These are phyloP conservation scores for Rhazya stricta DNA, from an alignment of 257 asterid species.

Conservation along the genomic window DNA sequence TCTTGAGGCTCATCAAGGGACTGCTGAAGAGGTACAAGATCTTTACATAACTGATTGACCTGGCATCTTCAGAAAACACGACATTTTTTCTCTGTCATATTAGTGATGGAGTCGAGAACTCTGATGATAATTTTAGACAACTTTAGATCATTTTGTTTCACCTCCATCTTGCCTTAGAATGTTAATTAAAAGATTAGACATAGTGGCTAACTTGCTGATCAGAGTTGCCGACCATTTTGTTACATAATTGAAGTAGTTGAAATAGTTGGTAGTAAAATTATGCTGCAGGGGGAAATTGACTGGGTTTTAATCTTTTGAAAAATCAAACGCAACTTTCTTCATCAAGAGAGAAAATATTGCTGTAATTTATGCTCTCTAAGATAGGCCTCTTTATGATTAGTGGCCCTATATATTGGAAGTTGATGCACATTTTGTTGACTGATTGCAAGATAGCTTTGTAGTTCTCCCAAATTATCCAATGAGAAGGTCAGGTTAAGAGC, in stretches of 20 bases:
- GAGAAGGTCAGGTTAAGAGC: not conserved
- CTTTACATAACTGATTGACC: not conserved
- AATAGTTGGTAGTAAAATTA: not conserved
- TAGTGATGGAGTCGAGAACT: not conserved
- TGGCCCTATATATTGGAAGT: not conserved
- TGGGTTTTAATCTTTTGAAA: not conserved
- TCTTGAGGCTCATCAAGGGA: conserved; percentile 75
- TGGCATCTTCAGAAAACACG: not conserved
- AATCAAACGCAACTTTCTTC: not conserved
- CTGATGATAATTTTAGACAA: not conserved
- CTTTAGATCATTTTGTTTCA: not conserved
- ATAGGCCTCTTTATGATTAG: not conserved
- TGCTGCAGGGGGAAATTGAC: conserved; percentile 1
- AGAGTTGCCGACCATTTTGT: not conserved
- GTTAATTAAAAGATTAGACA: not conserved
- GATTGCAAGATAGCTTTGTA: not conserved
- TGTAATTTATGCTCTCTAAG: not conserved
- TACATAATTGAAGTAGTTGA: not conserved
- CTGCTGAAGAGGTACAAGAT: conserved; percentile 70
- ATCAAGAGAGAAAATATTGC: not conserved
- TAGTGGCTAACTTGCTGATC: conserved; percentile 4
- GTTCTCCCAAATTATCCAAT: not conserved
- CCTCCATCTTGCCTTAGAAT: not conserved
- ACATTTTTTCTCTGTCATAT: not conserved
- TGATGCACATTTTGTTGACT: not conserved